Conservation (phyloP, 2,329 filamentous ascomycete species). For the Stachybotrys elegans region DNA sequence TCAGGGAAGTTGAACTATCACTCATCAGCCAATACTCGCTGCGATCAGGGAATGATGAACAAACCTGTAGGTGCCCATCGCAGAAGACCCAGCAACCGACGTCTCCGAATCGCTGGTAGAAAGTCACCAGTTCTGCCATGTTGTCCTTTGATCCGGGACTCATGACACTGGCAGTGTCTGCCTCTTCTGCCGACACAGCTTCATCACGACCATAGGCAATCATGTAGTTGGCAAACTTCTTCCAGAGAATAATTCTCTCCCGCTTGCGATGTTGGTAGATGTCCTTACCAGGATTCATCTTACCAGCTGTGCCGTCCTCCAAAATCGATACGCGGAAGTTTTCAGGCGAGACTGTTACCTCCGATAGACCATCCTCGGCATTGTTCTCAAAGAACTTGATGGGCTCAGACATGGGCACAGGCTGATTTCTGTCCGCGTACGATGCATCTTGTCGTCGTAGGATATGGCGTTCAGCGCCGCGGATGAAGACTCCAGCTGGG, state of each 20-base stretch:
- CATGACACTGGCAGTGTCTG: slow-evolving; percentile 32
- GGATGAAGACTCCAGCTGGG: slow-evolving; percentile 67
- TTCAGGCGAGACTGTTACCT: slow-evolving; percentile 59
- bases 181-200: slow-evolving; percentile 43
- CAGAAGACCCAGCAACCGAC: slow-evolving; percentile 78
- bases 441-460: slow-evolving; percentile 51
- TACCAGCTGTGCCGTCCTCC: slow-evolving; percentile 55
- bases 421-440: slow-evolving; percentile 54
- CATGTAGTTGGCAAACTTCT: slow-evolving; percentile 73
- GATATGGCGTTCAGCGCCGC: slow-evolving; percentile 66
- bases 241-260: slow-evolving; percentile 63
- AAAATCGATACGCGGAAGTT: slow-evolving; percentile 52
- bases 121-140: slow-evolving; percentile 61
- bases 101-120: slow-evolving; percentile 76
- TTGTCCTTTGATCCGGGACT: slow-evolving; percentile 30
- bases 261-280: slow-evolving; percentile 62
- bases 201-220: slow-evolving; percentile 70
- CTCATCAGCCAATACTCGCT: too few species aligned
- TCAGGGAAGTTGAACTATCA: slow-evolving; percentile 81
- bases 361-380: slow-evolving; percentile 56
- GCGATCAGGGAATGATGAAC: slow-evolving; percentile 4
- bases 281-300: slow-evolving; percentile 58
- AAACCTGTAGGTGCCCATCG: slow-evolving; percentile 72
- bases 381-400: slow-evolving; percentile 74
- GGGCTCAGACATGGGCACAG: slow-evolving; percentile 55